These are phyloP conservation scores for Globisporangium orthogonon DNA, from an alignment of 352 stramenopile species.

Conservation along the genomic window DNA sequence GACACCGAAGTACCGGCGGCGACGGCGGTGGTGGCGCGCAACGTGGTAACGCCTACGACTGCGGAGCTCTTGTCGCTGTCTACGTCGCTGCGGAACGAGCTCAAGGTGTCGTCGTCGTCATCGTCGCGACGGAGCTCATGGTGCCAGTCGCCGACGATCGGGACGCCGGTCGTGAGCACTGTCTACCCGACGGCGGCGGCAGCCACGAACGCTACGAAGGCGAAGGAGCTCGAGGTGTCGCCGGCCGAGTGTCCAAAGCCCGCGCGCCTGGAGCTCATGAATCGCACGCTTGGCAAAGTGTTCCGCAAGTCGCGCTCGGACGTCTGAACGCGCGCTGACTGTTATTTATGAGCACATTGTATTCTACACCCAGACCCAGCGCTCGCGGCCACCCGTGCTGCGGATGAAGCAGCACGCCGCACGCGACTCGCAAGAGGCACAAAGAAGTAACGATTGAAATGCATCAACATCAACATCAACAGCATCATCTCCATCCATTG, in stretches of 20 bases:
- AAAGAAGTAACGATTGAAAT: too few species aligned
- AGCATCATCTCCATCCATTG: too few species aligned
- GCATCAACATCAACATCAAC: slow-evolving; percentile 2
- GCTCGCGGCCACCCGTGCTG: too few species aligned
- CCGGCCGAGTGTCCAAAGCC: slow-evolving; percentile 4
- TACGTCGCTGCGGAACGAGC: neutral
- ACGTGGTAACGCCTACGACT: neutral
- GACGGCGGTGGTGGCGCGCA: neutral
- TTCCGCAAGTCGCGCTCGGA: slow-evolving; percentile 7
- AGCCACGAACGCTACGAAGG: neutral
- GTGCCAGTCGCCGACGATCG: neutral
- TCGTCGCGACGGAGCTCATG: neutral
- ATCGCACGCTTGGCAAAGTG: slow-evolving; percentile 4
- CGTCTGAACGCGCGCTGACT: neutral
- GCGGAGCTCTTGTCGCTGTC: neutral
- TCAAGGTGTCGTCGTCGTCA: neutral
- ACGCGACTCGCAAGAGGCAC: too few species aligned
- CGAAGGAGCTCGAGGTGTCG: slow-evolving; percentile 10
- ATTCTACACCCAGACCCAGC: too few species aligned
- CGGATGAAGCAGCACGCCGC: too few species aligned
- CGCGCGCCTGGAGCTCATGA: slow-evolving; percentile 4
- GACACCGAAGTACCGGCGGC: neutral
- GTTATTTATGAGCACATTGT: too few species aligned
- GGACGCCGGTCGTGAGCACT: slow-evolving; percentile 5
- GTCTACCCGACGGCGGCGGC: neutral